These are phyloP conservation scores for Scenedesmus sp. DNA, from an alignment of 163 green algal genomes.

Conservation along the genomic window DNA sequence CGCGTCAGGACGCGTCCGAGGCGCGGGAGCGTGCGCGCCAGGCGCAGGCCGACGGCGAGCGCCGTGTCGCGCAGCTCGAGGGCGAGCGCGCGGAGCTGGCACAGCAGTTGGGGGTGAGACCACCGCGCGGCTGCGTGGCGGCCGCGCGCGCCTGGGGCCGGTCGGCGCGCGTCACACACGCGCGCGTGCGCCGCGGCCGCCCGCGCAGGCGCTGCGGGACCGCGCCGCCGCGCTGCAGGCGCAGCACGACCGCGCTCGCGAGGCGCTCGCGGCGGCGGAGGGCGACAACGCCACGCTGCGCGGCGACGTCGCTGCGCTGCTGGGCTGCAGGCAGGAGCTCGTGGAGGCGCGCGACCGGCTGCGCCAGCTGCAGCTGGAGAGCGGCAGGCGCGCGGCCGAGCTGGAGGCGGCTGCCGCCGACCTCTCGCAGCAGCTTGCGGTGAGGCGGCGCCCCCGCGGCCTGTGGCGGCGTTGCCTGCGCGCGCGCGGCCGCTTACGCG, in stretches of 20 bases:
- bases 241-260: slow-evolving; percentile 7
- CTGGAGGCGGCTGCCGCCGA: slow-evolving; percentile 15
- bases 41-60: neutral
- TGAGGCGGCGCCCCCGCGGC: no score
- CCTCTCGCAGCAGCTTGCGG: slow-evolving; percentile 36
- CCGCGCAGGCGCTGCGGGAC: no score
- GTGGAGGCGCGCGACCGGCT: neutral
- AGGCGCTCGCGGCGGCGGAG: slow-evolving; percentile 11
- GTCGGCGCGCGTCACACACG: no score
- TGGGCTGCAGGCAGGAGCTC: neutral
- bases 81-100: slow-evolving; percentile 10
- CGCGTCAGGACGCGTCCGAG: slow-evolving; percentile 1
- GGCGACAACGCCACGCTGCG: slow-evolving; percentile 26
- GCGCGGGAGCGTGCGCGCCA: neutral
- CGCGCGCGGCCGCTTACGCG: neutral
- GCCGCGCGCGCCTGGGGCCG: no score
- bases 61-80: neutral
- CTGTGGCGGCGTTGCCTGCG: neutral
- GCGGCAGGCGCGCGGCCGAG: neutral
- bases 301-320: slow-evolving; percentile 15
- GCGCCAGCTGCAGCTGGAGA: slow-evolving; percentile 14
- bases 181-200: no score
- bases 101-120: slow-evolving; percentile 23
- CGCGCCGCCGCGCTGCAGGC: neutral
- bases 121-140: no score